Evolutionary conservation across 495 filamentous ascomycete species (phyloP), one percentile per base, ranked within the genome.

Genomic region (Penicillium egyptiacum): DNA sequence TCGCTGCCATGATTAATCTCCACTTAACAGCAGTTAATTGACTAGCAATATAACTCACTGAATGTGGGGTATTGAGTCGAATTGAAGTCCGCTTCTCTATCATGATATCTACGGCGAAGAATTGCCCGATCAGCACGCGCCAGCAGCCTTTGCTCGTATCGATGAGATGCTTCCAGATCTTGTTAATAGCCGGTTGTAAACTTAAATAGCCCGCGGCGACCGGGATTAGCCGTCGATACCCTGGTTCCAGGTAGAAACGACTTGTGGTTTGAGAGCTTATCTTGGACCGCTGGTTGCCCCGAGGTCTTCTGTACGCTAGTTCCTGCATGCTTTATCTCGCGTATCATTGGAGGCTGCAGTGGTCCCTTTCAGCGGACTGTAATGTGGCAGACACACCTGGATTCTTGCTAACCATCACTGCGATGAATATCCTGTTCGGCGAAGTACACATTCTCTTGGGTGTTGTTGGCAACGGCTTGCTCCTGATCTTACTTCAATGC

Each of bases 151-250:
- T 40, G 17, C 16, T 52, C 50, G 35, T 51, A 26, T 40, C n/a
- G 35, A 39, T 19, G n/a, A 3, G 8, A 16, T 39, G 25, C 2
- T 20, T 23, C 17, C 14, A 26, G 12, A 33, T 12, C 10, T 22
- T 41, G 14, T 5, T 11, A 42, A 56, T 56, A 56, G 7, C 54
- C 54, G 54, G 33, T 5, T 28, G 12, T 50, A 56, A 22, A 56
- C 54, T 41, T 23, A 20, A 48, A 40, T 56, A 33, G 45, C 52
- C 39, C n/a, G 43, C 45, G 41, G 39, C 9, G 17, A 33, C 58
- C 58, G 59, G 26, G 26, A 4, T 9, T 55, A 58, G 23, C 59
- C 59, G 59, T 45, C 33, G 40, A 23, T 62, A 58, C 30, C 43
- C 59, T 62, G 50, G 23, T 43, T 7, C 5, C 16, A 28, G 25